phyloP scores from a whole-genome alignment of 352 stramenopile genomes.

The Phytophthora crassamura region DNA sequence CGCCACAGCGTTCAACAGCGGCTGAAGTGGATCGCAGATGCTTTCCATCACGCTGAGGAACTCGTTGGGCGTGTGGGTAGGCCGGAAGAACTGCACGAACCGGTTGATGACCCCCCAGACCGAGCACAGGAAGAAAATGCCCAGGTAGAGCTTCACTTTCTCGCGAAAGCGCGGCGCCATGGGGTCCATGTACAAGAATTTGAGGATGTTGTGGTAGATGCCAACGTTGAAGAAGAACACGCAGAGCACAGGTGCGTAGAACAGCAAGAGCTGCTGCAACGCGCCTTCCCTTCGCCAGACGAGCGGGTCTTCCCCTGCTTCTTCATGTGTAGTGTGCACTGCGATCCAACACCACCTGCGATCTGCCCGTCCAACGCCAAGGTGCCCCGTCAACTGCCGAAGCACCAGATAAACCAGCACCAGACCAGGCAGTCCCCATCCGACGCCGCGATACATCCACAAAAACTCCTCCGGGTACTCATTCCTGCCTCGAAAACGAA shows the following conservation, averaged over 20 bases:
- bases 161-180: slow-evolving; percentile 64
- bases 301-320: slow-evolving; percentile 33
- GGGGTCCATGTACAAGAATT: slow-evolving; percentile 67
- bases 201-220: slow-evolving; percentile 67
- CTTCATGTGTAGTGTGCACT: slow-evolving; percentile 41
- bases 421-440: slow-evolving; percentile 72
- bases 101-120: slow-evolving; percentile 77
- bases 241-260: slow-evolving; percentile 66
- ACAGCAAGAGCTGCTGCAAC: slow-evolving; percentile 67
- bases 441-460: slow-evolving; percentile 63
- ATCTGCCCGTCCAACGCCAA: slow-evolving; percentile 73
- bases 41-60: slow-evolving; percentile 72
- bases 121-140: slow-evolving; percentile 77
- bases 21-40: slow-evolving; percentile 76
- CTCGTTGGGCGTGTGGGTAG: slow-evolving; percentile 54
- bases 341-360: slow-evolving; percentile 84
- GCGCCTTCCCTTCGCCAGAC: slow-evolving; percentile 59
- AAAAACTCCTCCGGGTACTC: slow-evolving; percentile 77
- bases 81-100: slow-evolving; percentile 63
- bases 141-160: slow-evolving; percentile 71
- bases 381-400: slow-evolving; percentile 70
- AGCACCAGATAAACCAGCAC: slow-evolving; percentile 63
- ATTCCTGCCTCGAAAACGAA: slow-evolving; percentile 43
- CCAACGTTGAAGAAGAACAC: slow-evolving; percentile 76
- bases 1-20: slow-evolving; percentile 67